Evolutionary conservation across 1,139 yeast species (phyloP).

Genomic region (Sugiyamaella neomexicana): DNA sequence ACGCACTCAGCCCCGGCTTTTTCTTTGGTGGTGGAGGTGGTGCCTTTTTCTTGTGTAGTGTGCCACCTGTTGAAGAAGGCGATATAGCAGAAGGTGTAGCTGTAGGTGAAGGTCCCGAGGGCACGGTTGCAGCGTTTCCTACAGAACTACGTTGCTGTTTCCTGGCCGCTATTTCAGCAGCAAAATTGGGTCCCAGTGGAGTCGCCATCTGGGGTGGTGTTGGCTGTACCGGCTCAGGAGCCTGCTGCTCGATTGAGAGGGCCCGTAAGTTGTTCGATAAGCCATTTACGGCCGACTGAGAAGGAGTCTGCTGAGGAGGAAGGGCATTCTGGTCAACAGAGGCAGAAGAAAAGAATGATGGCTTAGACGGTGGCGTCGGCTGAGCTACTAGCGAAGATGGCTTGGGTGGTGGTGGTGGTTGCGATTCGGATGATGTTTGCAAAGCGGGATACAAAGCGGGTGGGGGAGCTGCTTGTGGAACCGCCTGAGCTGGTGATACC

Average conservation of each 20-base stretch:
- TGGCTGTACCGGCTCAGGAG: background rate
- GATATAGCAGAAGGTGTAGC: conserved; percentile 15
- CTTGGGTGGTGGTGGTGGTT: conserved; percentile 20
- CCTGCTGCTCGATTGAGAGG: background rate
- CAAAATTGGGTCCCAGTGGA: conserved; percentile 34
- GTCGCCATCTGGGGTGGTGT: conserved; percentile 9
- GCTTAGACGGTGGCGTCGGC: conserved; percentile 21
- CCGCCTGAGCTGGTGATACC: conserved; percentile 7
- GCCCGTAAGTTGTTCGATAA: background rate
- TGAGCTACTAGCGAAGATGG: conserved; percentile 9
- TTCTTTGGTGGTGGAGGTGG: conserved; percentile 37
- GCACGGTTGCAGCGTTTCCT: background rate
- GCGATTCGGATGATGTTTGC: conserved; percentile 5
- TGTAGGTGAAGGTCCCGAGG: too few relatives aligned
- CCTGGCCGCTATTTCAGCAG: conserved; percentile 36
- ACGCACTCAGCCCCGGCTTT: conserved; percentile 28
- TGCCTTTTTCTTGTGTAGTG: conserved; percentile 35
- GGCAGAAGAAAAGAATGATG: background rate
- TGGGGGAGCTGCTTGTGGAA: conserved; percentile 8
- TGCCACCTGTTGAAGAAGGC: conserved; percentile 17
- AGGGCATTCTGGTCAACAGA: background rate
- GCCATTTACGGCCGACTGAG: conserved; percentile 1
- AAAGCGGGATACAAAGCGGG: background rate
- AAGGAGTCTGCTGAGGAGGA: conserved; percentile 17
- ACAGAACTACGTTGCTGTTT: conserved; percentile 8